Evolutionary conservation across 139 green algal genomes (phyloP).

Genomic region (Micractinium sp.): DNA sequence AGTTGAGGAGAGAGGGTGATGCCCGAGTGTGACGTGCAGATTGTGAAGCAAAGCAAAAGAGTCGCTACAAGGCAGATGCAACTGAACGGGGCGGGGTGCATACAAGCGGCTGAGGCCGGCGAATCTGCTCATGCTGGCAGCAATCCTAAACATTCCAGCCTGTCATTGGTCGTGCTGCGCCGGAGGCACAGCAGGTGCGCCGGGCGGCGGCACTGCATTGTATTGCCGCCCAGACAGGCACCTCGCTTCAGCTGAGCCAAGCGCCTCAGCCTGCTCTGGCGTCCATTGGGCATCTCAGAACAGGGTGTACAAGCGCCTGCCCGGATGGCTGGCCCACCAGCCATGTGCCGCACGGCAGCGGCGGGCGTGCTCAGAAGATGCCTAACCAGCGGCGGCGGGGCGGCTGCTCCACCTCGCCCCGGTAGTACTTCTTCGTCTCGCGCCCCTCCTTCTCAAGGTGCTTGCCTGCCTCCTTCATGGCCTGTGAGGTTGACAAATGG

Average conservation of each 20-base stretch:
- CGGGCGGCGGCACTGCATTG: background rate
- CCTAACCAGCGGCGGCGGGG: background rate
- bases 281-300: background rate
- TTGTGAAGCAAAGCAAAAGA: no score
- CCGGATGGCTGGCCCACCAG: background rate
- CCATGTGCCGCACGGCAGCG: no score
- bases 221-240: background rate
- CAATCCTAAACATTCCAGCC: no score
- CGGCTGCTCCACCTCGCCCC: background rate
- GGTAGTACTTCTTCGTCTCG: conserved; percentile 28
- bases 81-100: no score
- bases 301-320: background rate
- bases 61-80: no score
- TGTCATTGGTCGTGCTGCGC: no score
- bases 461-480: conserved; percentile 8
- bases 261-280: background rate
- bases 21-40: no score
- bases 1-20: no score
- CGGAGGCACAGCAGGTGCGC: no score
- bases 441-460: conserved; percentile 13
- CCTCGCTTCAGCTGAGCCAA: background rate
- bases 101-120: no score
- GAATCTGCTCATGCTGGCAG: no score
- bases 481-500: background rate
- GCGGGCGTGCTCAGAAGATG: background rate